Evolutionary conservation across 2,329 filamentous ascomycete species (phyloP), one percentile per base, ranked within the genome.

Genomic region (Aspergillus flavus): DNA sequence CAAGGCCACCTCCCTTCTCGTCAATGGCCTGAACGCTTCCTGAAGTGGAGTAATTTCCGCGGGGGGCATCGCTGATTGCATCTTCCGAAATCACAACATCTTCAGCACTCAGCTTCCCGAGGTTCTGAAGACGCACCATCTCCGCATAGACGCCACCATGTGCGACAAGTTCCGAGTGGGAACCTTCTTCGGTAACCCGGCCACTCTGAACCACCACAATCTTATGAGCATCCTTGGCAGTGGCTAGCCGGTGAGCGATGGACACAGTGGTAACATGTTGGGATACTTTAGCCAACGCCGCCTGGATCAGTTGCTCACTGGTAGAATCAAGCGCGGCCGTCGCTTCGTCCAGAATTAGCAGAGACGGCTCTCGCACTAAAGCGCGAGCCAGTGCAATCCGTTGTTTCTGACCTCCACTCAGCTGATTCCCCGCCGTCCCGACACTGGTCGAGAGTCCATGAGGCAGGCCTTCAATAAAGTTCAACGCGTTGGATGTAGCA

Each of bases 371-470:
- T 11, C 90, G 93, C 30, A 96, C 91, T 59, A 96, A 86, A 21
- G 93, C 93, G 68, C 92, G 84, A 3, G 93, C 92, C 74, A 97
- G 94, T 6, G 93, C 92, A 71, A 97, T 94, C 66, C 94, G 90
- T 78, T 97, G 94, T 77, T 96, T 87, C 75, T 97, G 93, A 0
- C 93, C 93, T 0, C 92, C 92, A 56, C 73, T 75, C 39, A 76
- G 55, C 43, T 72, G 72, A 16, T 68, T 72, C 19, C 73, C 75
- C 2, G 65, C 62, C 9, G 66, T 64, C 4, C 74, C 75, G 16
- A 76, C 19, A 90, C 61, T 64, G 6, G 72, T 75, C 2, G 68
- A 69, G 26, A 72, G 61, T 11, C 70, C 70, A 52, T 73, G 54
- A 7, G 70, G 68, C 26, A 75, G 61, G 28, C 61, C 61, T 14